phyloP scores from a whole-genome alignment of 2,329 filamentous ascomycete species.

The Arthrobotrys musiformis region DNA sequence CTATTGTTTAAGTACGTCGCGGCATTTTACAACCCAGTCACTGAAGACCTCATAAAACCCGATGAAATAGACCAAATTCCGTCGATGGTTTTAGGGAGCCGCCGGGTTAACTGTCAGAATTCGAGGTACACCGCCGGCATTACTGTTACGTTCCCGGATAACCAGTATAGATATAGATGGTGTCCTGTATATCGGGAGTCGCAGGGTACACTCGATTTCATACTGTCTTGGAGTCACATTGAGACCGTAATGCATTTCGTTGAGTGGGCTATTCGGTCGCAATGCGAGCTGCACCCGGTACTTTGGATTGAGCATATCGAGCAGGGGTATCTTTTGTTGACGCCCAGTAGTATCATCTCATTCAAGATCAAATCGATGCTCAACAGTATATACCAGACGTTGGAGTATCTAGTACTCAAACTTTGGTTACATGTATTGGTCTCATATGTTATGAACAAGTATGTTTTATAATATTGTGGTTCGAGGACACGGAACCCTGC shows the following conservation, averaged over 20 bases:
- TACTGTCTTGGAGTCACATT: background rate
- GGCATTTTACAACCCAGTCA: background rate
- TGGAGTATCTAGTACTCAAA: background rate
- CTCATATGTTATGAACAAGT: too few species aligned
- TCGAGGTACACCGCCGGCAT: background rate
- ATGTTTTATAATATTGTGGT: too few species aligned
- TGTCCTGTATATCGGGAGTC: constrained; percentile 3
- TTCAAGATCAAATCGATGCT: background rate
- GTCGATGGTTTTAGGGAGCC: background rate
- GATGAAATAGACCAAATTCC: constrained; percentile 1
- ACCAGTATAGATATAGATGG: background rate
- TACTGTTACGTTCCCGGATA: background rate
- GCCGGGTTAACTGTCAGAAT: background rate
- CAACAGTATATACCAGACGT: background rate
- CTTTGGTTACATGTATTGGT: background rate
- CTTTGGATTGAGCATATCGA: background rate
- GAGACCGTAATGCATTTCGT: background rate
- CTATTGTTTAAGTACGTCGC: background rate
- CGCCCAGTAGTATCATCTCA: background rate
- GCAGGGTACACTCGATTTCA: background rate
- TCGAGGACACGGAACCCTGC: too few species aligned
- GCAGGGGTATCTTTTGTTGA: background rate
- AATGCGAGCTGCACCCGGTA: background rate
- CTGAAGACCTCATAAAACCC: background rate
- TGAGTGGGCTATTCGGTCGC: background rate